These are phyloP conservation scores for Globisporangium lucens DNA, from an alignment of 352 stramenopile genomes.

Conservation along the genomic window DNA sequence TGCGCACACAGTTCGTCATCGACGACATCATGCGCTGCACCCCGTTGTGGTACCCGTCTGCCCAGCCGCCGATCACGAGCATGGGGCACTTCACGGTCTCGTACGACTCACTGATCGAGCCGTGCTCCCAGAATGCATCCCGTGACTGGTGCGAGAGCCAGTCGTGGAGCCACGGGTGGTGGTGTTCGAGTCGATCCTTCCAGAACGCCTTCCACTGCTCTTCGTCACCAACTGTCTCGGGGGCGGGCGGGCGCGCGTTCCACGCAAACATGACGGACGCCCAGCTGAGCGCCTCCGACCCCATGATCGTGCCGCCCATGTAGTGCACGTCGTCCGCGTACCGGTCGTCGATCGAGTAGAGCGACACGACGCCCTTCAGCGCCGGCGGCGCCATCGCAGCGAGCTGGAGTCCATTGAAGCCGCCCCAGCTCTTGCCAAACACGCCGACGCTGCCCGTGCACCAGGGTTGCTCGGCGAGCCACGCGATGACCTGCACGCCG, in stretches of 20 bases:
- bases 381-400: slow-evolving; percentile 34
- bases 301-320: slow-evolving; percentile 38
- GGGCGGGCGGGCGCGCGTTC: slow-evolving; percentile 37
- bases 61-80: slow-evolving; percentile 44
- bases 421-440: slow-evolving; percentile 56
- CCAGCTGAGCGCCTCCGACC: slow-evolving; percentile 50
- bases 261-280: slow-evolving; percentile 46
- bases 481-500: slow-evolving; percentile 43
- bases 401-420: slow-evolving; percentile 50
- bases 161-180: slow-evolving; percentile 45
- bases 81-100: slow-evolving; percentile 33
- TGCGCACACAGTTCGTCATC: slow-evolving; percentile 34
- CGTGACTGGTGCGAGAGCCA: slow-evolving; percentile 42
- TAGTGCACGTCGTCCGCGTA: slow-evolving; percentile 55
- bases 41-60: slow-evolving; percentile 49
- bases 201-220: slow-evolving; percentile 28
- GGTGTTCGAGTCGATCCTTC: slow-evolving; percentile 34
- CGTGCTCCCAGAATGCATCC: slow-evolving; percentile 46
- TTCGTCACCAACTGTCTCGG: slow-evolving; percentile 30
- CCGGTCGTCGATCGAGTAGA: slow-evolving; percentile 56
- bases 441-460: slow-evolving; percentile 35
- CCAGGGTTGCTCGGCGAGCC: slow-evolving; percentile 42
- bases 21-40: slow-evolving; percentile 39
- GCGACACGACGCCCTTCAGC: slow-evolving; percentile 41
- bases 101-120: slow-evolving; percentile 43